These are phyloP conservation scores for Clonostachys rhizophaga DNA, from an alignment of 2,329 filamentous ascomycete genomes.

Conservation along the genomic window DNA sequence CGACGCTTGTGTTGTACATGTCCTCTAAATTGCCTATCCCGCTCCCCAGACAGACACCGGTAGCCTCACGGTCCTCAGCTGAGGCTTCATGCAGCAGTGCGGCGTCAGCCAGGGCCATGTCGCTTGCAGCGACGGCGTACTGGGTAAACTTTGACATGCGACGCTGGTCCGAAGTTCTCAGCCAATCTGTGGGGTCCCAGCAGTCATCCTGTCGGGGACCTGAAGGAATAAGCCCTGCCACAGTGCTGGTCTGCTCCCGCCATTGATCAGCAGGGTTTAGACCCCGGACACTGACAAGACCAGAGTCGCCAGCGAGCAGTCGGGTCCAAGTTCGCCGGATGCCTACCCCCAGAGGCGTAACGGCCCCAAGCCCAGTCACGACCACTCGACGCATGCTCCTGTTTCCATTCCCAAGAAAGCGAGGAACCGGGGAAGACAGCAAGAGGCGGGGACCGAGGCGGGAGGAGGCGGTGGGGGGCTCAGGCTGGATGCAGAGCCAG, in stretches of 20 bases:
- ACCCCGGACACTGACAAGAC: conserved; percentile 68
- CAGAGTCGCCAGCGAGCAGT: conserved; percentile 74
- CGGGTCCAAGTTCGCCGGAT: conserved; percentile 74
- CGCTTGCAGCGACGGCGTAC: conserved; percentile 80
- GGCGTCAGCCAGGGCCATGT: conserved; percentile 82
- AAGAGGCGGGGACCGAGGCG: no score
- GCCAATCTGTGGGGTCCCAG: conserved; percentile 52
- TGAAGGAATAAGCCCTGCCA: conserved; percentile 76
- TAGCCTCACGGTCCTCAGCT: conserved; percentile 59
- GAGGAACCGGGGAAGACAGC: not conserved
- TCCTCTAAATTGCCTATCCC: conserved; percentile 94
- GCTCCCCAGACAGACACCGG: conserved; percentile 89
- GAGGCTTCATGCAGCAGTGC: conserved; percentile 54
- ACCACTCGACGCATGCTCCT: conserved; percentile 64
- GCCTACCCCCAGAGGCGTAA: conserved; percentile 81
- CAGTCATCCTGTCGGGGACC: conserved; percentile 24
- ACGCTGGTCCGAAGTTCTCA: conserved; percentile 51
- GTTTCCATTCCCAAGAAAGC: conserved; percentile 28
- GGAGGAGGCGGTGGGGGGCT: no score
- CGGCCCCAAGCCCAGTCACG: conserved; percentile 76
- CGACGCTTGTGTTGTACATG: conserved; percentile 77
- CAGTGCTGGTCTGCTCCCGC: conserved; percentile 71
- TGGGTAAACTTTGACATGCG: conserved; percentile 91
- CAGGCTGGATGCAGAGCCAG: no score
- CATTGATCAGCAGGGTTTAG: conserved; percentile 55